These are phyloP conservation scores for Thamnidium elegans DNA, from an alignment of 192 early-diverging fungal genomes.

Conservation along the genomic window DNA sequence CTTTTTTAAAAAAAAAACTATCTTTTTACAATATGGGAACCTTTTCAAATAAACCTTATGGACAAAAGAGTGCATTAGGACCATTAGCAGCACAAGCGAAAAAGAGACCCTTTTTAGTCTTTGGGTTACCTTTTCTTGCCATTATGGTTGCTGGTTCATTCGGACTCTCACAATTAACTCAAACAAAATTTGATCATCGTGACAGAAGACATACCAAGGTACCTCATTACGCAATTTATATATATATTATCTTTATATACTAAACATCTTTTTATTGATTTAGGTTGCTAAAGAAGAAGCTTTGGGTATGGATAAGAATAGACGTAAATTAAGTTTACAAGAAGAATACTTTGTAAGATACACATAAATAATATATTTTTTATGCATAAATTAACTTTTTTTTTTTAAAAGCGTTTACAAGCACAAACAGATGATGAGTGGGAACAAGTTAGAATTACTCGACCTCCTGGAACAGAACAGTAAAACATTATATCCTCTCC, in stretches of 20 bases:
- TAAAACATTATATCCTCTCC: not conserved
- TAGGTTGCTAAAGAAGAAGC: slow-evolving; percentile 57
- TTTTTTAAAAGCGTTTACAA: slow-evolving; percentile 29
- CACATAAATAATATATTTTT: not conserved
- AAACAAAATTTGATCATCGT: slow-evolving; percentile 76
- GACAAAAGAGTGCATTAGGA: slow-evolving; percentile 3
- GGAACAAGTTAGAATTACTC: slow-evolving; percentile 28
- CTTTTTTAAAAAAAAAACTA: not conserved
- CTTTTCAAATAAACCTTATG: slow-evolving; percentile 35
- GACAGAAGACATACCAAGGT: slow-evolving; percentile 44
- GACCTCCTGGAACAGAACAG: slow-evolving; percentile 30
- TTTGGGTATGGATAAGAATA: slow-evolving; percentile 47
- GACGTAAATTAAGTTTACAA: slow-evolving; percentile 62
- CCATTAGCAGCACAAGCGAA: slow-evolving; percentile 16
- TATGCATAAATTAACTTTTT: not conserved
- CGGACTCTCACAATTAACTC: slow-evolving; percentile 65
- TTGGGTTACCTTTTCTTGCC: slow-evolving; percentile 69
- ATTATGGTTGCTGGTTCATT: slow-evolving; percentile 70
- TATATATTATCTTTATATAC: not conserved
- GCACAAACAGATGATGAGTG: slow-evolving; percentile 25
- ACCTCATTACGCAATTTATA: not conserved
- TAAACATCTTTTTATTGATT: not conserved
- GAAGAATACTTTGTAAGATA: slow-evolving; percentile 67
- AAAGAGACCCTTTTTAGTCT: slow-evolving; percentile 58
- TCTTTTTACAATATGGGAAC: slow-evolving; percentile 26